Percentiles rank a stretch among this genome's conserved stretches.
These are phyloP conservation scores for Tetrahymena elliotti DNA, from an alignment of 73 alveolate species.

Conservation along the genomic window DNA sequence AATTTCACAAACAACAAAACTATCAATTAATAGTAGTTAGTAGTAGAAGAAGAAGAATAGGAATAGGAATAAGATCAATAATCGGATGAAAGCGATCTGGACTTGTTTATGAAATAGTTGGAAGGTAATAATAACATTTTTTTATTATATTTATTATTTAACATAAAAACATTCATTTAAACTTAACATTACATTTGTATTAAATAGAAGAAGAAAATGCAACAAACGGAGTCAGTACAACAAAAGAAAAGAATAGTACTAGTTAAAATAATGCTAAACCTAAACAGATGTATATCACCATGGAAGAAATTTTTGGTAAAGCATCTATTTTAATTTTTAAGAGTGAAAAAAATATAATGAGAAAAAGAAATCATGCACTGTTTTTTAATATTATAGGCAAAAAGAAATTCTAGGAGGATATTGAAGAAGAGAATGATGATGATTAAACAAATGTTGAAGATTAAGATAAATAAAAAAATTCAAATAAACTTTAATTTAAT, in stretches of 20 bases:
- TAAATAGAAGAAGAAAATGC: conserved; percentile 41
- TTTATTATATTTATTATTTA: background rate
- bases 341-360: background rate
- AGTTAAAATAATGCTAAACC: conserved; percentile 22
- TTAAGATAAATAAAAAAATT: conserved; percentile 33
- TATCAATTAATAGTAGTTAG: conserved; percentile 1
- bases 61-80: no score
- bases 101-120: conserved; percentile 61
- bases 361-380: background rate
- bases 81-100: conserved; percentile 70
- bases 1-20: background rate
- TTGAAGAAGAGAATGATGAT: background rate
- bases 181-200: no score
- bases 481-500: conserved; percentile 16
- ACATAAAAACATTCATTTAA: background rate
- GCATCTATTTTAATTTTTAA: background rate
- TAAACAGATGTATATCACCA: conserved; percentile 12
- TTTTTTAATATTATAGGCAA: background rate
- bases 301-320: conserved; percentile 27
- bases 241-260: conserved; percentile 43
- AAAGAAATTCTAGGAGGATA: conserved; percentile 37
- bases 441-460: background rate
- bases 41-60: conserved; percentile 30
- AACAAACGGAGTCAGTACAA: conserved; percentile 34
- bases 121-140: conserved; percentile 18